phyloP scores from a whole-genome alignment of 1,284 basidiomycete genomes.

The Anthracocystis setariae region DNA sequence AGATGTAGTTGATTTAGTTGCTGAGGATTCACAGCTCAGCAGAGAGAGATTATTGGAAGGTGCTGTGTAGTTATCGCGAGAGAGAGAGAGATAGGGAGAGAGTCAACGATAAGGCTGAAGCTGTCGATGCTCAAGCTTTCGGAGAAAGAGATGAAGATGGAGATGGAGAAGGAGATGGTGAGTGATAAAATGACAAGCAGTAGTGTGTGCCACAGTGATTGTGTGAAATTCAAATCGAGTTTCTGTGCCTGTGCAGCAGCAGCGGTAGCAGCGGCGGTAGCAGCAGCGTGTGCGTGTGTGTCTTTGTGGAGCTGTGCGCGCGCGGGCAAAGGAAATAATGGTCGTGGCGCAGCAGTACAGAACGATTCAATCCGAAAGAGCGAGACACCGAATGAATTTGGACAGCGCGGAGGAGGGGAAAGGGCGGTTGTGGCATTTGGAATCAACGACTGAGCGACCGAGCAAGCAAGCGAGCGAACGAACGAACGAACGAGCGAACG shows the following conservation, averaged over 20 bases:
- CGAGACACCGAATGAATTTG: constrained; percentile 7
- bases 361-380: neutral
- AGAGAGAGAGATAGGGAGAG: neutral
- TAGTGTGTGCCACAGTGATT: neutral
- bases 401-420: too few species aligned
- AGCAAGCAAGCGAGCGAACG: too few species aligned
- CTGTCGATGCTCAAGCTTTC: too few species aligned
- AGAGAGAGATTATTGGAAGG: neutral
- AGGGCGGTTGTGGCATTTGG: too few species aligned
- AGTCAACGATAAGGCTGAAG: too few species aligned
- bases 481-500: too few species aligned
- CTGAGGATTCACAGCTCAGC: neutral
- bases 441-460: too few species aligned
- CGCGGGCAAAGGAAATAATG: constrained; percentile 11
- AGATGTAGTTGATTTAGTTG: too few species aligned
- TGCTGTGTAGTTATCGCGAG: neutral
- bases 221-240: neutral
- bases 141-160: neutral
- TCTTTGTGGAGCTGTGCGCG: constrained; percentile 3
- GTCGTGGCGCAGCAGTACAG: constrained; percentile 16
- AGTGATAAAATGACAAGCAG: neutral
- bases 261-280: too few species aligned
- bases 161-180: neutral
- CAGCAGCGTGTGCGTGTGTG: constrained; percentile 4
- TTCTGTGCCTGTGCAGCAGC: constrained; percentile 3